A percentile compares a stretch with the other conserved stretches of the same genome.
phyloP scores from a whole-genome alignment of 441 rosid genomes.

The Euphorbia celastroides region DNA sequence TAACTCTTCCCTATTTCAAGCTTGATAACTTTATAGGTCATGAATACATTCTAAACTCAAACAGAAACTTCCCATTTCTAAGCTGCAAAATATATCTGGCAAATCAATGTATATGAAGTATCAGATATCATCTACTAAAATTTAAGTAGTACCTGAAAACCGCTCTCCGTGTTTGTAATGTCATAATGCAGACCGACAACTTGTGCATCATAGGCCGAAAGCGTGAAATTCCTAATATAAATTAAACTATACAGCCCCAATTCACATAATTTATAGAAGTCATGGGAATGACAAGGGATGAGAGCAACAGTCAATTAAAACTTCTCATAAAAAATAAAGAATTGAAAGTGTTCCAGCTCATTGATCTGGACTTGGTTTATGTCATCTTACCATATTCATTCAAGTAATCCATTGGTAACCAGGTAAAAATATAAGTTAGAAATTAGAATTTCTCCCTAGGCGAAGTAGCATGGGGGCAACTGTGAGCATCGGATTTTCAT shows the following conservation, averaged over 20 bases:
- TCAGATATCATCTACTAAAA: conserved; percentile 4
- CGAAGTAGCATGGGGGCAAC: conserved; percentile 70
- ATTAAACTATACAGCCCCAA: not conserved
- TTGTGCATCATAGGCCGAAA: conserved; percentile 80
- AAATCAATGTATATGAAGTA: conserved; percentile 1
- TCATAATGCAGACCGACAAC: conserved; percentile 72
- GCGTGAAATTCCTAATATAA: conserved; percentile 26
- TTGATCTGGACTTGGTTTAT: not conserved
- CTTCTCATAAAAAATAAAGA: not conserved
- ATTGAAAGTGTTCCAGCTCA: not conserved
- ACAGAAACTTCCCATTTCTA: not conserved
- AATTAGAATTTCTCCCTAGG: no score
- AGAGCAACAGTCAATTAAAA: conserved; percentile 5
- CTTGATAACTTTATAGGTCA: conserved; percentile 62
- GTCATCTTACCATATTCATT: conserved; percentile 75
- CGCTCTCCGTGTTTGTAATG: conserved; percentile 40
- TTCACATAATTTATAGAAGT: not conserved
- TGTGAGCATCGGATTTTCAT: conserved; percentile 50
- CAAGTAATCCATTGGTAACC: conserved; percentile 71
- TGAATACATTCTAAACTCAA: no score
- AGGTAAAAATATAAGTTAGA: conserved; percentile 59
- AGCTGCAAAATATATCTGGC: not conserved
- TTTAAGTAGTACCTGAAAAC: conserved; percentile 49
- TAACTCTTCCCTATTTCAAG: conserved; percentile 55
- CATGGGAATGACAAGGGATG: not conserved